Evolutionary conservation across 257 asterid species (phyloP), one percentile per base, ranked within the genome.

Genomic region (Nicotiana sylvestris): DNA sequence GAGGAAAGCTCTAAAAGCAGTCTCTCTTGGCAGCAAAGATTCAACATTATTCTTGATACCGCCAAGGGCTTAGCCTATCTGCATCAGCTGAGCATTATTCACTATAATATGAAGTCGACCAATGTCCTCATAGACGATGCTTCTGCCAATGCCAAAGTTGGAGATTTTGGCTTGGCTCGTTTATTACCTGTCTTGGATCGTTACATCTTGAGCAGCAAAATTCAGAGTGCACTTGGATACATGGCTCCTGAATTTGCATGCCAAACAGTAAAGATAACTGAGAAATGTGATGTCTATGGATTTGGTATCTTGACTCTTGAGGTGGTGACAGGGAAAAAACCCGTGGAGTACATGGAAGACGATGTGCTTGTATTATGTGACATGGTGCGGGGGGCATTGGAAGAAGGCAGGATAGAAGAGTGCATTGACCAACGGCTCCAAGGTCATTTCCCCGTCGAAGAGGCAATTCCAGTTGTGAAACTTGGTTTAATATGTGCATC

Each of bases 191-290:
- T 84, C 43, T 82, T 92, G 61, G 98, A 94, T 78, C 93, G 94
- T 30, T 92, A 89, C 62, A 87, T 91, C 65, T 83, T 94, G 32
- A 94, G 98, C 85, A 91, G 96, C 91, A 94, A 94, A 89, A 87
- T 92, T 62, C 98, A 94, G 87, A 94, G 98, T 30, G 98, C 98
- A 6, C 90, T 94, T 4, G 98, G 98, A 65, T 92, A 94, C 86
- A 91, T 92, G 95, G 98, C 96, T 46, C 98, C 98, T 3, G 98
- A 94, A 83, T 94, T 92, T 17, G 96, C 96, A 2, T 94, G 98
- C 81, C 93, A 92, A 39, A 92, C 94, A 0, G 97, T 94, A 76
- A 94, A 91, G 84, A 94, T 94, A 81, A 92, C 97, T 6, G 97
- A 94, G 80, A 94, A 94, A 84, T 94, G 97, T 64, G 98, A 93